Evolutionary conservation across 345 rosid species (phyloP).

Genomic region (Eucalyptus dawsonii): DNA sequence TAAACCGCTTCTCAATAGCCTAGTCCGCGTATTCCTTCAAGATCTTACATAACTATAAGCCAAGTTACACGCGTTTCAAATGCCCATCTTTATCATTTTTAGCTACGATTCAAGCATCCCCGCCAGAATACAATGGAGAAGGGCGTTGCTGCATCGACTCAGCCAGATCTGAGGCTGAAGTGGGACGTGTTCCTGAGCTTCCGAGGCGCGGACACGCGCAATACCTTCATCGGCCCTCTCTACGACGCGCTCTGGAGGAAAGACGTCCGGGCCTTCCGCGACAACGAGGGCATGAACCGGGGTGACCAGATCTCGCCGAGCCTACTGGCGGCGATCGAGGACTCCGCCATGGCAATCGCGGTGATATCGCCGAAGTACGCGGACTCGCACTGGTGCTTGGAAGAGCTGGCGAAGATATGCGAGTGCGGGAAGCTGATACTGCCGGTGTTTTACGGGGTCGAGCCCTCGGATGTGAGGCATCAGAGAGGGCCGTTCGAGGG

Average conservation of each 20-base stretch:
- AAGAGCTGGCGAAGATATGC: slow-evolving; percentile 9
- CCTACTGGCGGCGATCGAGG: slow-evolving; percentile 7
- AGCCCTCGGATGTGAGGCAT: slow-evolving; percentile 1
- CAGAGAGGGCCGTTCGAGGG: neutral
- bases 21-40: neutral
- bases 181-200: slow-evolving; percentile 27
- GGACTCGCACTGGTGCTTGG: slow-evolving; percentile 11
- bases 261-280: slow-evolving; percentile 1
- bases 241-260: neutral
- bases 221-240: neutral
- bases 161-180: neutral
- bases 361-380: slow-evolving; percentile 11
- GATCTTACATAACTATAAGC: neutral
- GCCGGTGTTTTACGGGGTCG: slow-evolving; percentile 7
- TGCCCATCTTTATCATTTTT: neutral
- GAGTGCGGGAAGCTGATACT: slow-evolving; percentile 3
- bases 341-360: slow-evolving; percentile 1
- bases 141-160: neutral
- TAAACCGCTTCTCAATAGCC: neutral
- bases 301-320: neutral
- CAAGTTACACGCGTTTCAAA: neutral
- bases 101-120: neutral
- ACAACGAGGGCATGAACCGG: neutral
- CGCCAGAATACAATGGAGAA: neutral
- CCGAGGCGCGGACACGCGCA: slow-evolving; percentile 14